Evolutionary conservation across 345 rosid species (phyloP), one percentile per base, ranked within the genome.

Genomic region (Rhodamnia rubescens): DNA sequence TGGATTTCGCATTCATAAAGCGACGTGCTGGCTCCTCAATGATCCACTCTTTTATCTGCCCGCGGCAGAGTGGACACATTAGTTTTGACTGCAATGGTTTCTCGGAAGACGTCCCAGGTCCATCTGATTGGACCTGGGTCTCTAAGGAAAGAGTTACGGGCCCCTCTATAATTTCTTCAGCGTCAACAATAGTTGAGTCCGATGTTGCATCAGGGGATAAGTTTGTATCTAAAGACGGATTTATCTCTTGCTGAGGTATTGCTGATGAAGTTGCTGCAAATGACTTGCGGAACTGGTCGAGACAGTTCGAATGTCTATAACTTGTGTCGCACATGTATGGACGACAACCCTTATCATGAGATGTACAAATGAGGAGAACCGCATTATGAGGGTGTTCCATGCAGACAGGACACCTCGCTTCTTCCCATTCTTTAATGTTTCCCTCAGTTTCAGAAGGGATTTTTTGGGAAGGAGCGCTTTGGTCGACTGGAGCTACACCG

Each of bases 381-480:
- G 98, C 98, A 88, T 97, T 97, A 88, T 97, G 99, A 74, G 99
- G 99, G 92, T 95, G 99, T 85, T 97, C 99, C 96, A 97, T 95
- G 89, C 99, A 97, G 36, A 97, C 98, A 47, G 99, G 94, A 90
- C 99, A 97, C 84, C 97, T 92, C 21, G 99, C 98, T 15, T 96
- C 99, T 88, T 94, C 98, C 98, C 98, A 97, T 88, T 97, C 99
- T 88, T 90, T 97, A 56, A 93, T 61, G 83, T 90, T 91, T 84
- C 91, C 95, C 44, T 91, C 96, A 59, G 88, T 87, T 42, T 92
- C 93, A 13, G 88, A 74, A 64, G 91, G 84, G 61, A 91, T 59
- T 90, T 90, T 89, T 93, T 32, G 94, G 88, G 29, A 93, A 91
- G 84, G 92, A 85, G 54, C 54, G 87, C 20, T 64, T 88, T 15